These are phyloP conservation scores for Bothriochloa decipiens DNA, from an alignment of 176 grass and related monocot species.

Conservation along the genomic window DNA sequence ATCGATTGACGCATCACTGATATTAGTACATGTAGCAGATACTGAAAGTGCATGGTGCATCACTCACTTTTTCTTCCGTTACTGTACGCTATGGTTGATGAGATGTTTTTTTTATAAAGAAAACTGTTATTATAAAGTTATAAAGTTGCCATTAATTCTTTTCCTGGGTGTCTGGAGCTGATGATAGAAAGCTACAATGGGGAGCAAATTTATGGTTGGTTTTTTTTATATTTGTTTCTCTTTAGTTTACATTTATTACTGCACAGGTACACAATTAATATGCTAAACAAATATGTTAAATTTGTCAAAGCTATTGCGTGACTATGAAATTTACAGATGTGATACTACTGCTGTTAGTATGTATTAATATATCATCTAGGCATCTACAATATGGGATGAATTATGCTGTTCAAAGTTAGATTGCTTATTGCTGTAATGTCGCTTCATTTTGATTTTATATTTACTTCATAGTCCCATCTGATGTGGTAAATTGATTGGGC, in stretches of 20 bases:
- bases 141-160: neutral
- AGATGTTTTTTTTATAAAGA: neutral
- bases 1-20: neutral
- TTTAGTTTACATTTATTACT: conserved; percentile 18
- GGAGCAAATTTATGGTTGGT: neutral
- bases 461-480: conserved; percentile 11
- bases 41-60: neutral
- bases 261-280: neutral
- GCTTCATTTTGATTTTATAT: conserved; percentile 19
- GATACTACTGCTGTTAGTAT: neutral
- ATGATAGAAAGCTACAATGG: neutral
- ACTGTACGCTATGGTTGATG: neutral
- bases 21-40: conserved; percentile 2
- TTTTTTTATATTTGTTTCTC: conserved; percentile 23
- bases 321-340: neutral
- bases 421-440: conserved; percentile 1
- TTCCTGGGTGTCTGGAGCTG: neutral
- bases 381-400: neutral
- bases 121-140: conserved; percentile 1
- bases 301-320: neutral
- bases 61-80: neutral
- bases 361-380: neutral
- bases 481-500: neutral
- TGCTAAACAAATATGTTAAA: neutral
- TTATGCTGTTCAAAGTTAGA: conserved; percentile 21